Evolutionary conservation across 2,329 filamentous ascomycete species (phyloP).

Genomic region (Penicillium italicum): DNA sequence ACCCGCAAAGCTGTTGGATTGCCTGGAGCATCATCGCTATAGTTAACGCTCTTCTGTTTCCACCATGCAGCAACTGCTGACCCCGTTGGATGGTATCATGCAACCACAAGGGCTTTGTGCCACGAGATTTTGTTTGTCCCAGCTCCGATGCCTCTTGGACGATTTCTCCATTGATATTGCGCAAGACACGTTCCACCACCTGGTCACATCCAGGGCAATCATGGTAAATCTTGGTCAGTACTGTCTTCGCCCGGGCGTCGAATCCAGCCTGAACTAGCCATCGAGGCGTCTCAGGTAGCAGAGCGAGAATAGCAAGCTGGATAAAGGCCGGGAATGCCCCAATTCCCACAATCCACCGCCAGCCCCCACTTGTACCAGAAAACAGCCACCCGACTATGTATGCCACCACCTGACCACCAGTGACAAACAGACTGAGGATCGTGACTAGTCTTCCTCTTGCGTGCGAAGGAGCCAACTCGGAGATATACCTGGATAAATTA

Average conservation of each 20-base stretch:
- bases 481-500: slow-evolving; percentile 61
- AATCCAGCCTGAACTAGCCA: slow-evolving; percentile 73
- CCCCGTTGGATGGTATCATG: slow-evolving; percentile 27
- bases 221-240: slow-evolving; percentile 65
- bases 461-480: slow-evolving; percentile 74
- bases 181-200: slow-evolving; percentile 59
- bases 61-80: slow-evolving; percentile 41
- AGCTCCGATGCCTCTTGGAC: slow-evolving; percentile 60
- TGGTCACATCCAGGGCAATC: slow-evolving; percentile 41
- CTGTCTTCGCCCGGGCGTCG: slow-evolving; percentile 57
- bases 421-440: slow-evolving; percentile 77
- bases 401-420: slow-evolving; percentile 81
- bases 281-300: slow-evolving; percentile 83
- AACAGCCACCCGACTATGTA: slow-evolving; percentile 81
- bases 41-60: slow-evolving; percentile 64
- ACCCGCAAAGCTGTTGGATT: slow-evolving; percentile 83
- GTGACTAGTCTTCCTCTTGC: slow-evolving; percentile 78
- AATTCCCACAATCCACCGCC: slow-evolving; percentile 89
- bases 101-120: slow-evolving; percentile 22
- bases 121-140: slow-evolving; percentile 19
- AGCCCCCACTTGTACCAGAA: slow-evolving; percentile 59
- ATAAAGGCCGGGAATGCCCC: slow-evolving; percentile 72
- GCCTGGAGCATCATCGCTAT: slow-evolving; percentile 86
- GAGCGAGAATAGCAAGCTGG: slow-evolving; percentile 64
- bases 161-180: slow-evolving; percentile 70